These are phyloP conservation scores for Pseudotulostoma volvatum DNA, from an alignment of 495 filamentous ascomycete genomes.

Conservation along the genomic window DNA sequence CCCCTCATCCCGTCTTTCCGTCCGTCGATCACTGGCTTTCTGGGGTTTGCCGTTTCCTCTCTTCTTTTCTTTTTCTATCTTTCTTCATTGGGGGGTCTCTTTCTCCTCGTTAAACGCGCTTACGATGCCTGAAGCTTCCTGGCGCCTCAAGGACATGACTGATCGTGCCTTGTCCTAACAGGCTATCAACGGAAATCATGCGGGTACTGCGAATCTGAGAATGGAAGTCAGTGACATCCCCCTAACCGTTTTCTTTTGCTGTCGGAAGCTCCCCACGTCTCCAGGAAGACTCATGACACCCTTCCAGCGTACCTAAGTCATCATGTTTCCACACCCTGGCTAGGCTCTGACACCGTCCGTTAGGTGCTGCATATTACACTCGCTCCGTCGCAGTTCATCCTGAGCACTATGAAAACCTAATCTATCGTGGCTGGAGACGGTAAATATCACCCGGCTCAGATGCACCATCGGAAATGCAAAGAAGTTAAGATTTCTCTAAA, in stretches of 20 bases:
- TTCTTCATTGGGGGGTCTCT: too few species aligned
- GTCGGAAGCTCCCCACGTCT: too few species aligned
- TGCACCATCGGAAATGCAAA: background rate
- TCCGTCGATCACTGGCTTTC: too few species aligned
- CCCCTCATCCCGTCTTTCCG: too few species aligned
- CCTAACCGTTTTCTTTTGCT: too few species aligned
- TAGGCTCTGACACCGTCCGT: too few species aligned
- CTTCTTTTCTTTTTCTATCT: too few species aligned
- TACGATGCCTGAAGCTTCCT: too few species aligned
- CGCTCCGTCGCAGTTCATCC: slow-evolving; percentile 48
- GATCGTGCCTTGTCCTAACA: slow-evolving; percentile 5
- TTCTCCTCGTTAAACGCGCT: too few species aligned
- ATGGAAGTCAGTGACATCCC: slow-evolving; percentile 40
- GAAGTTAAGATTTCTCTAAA: slow-evolving; percentile 8
- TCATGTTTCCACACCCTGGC: too few species aligned
- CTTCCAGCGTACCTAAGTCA: slow-evolving; percentile 1
- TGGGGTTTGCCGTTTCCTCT: too few species aligned
- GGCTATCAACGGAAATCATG: slow-evolving; percentile 36
- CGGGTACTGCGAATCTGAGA: slow-evolving; percentile 39
- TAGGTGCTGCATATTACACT: slow-evolving; percentile 78
- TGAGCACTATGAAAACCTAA: slow-evolving; percentile 59
- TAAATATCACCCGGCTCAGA: slow-evolving; percentile 35
- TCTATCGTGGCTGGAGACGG: slow-evolving; percentile 84
- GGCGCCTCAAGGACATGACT: background rate
- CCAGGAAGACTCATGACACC: slow-evolving; percentile 5